Evolutionary conservation across 1,284 basidiomycete genomes (phyloP).

Genomic region (Cutaneotrichosporon cutaneum): DNA sequence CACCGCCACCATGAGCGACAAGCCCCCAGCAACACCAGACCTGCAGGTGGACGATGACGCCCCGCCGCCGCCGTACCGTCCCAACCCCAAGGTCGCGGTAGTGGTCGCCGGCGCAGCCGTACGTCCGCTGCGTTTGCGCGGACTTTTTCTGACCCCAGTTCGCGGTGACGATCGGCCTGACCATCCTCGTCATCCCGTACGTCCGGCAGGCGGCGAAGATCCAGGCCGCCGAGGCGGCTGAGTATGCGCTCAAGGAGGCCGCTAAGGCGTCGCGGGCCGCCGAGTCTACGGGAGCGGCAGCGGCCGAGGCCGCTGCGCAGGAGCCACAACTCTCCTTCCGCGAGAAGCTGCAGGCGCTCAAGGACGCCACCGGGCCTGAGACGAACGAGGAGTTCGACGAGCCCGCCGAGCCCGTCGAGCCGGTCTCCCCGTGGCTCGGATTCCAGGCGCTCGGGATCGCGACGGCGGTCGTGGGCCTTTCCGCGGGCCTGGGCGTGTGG

Average conservation of each 20-base stretch:
- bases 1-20: conserved; percentile 3
- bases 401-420: conserved; percentile 15
- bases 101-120: conserved; percentile 46
- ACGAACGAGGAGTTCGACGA: conserved; percentile 17
- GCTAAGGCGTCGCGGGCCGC: background rate
- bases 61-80: conserved; percentile 17
- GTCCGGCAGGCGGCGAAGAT: conserved; percentile 37
- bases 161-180: conserved; percentile 41
- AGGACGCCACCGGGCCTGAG: conserved; percentile 23
- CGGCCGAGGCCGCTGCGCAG: background rate
- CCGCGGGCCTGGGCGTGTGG: conserved; percentile 39
- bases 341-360: conserved; percentile 31
- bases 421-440: conserved; percentile 28
- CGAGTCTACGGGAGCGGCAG: no score
- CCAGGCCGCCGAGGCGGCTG: conserved; percentile 31
- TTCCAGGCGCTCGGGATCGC: conserved; percentile 45
- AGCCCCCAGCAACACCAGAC: background rate
- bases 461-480: conserved; percentile 41
- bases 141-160: conserved; percentile 29
- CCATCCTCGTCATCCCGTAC: conserved; percentile 38
- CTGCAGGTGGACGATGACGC: conserved; percentile 8
- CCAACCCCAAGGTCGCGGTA: conserved; percentile 42
- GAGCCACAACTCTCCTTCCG: conserved; percentile 32
- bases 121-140: no score
- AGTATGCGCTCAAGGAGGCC: conserved; percentile 22